phyloP scores from a whole-genome alignment of 306 rosid species.

The Malus orientalis region DNA sequence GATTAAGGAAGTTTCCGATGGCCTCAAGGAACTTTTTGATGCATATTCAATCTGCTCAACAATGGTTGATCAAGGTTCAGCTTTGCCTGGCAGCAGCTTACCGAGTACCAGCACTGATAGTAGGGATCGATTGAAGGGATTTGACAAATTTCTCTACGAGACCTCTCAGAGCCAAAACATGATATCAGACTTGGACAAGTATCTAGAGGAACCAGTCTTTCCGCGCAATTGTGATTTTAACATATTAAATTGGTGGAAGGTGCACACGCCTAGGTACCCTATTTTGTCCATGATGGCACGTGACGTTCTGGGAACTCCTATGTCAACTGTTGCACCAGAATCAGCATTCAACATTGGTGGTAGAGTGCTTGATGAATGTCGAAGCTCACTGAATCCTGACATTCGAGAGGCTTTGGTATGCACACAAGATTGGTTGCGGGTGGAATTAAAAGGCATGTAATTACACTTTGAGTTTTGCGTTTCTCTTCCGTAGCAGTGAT shows the following conservation, averaged over 20 bases:
- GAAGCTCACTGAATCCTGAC: conserved; percentile 50
- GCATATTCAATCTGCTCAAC: conserved; percentile 77
- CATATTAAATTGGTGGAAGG: conserved; percentile 94
- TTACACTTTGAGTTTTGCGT: background rate
- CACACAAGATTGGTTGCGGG: conserved; percentile 82
- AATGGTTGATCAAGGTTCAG: conserved; percentile 83
- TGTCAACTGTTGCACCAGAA: conserved; percentile 79
- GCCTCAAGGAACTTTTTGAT: conserved; percentile 72
- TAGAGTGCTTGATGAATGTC: conserved; percentile 67
- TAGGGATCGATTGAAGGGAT: conserved; percentile 85
- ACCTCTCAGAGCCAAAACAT: conserved; percentile 61
- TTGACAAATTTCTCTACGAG: conserved; percentile 87
- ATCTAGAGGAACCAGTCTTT: conserved; percentile 87
- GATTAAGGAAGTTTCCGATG: conserved; percentile 82
- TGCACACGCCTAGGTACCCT: conserved; percentile 95
- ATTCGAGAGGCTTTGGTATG: conserved; percentile 78
- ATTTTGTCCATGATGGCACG: conserved; percentile 96
- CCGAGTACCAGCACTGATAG: conserved; percentile 56
- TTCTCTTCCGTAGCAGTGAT: background rate
- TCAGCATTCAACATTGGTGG: conserved; percentile 51
- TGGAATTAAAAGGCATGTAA: conserved; percentile 56
- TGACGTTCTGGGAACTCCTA: conserved; percentile 90
- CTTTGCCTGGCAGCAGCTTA: conserved; percentile 75
- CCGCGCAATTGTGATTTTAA: conserved; percentile 80
- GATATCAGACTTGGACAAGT: conserved; percentile 81